Evolutionary conservation across 176 grass and related monocot species (phyloP), one percentile per base, ranked within the genome.

Genomic region (Lolium perenne): DNA sequence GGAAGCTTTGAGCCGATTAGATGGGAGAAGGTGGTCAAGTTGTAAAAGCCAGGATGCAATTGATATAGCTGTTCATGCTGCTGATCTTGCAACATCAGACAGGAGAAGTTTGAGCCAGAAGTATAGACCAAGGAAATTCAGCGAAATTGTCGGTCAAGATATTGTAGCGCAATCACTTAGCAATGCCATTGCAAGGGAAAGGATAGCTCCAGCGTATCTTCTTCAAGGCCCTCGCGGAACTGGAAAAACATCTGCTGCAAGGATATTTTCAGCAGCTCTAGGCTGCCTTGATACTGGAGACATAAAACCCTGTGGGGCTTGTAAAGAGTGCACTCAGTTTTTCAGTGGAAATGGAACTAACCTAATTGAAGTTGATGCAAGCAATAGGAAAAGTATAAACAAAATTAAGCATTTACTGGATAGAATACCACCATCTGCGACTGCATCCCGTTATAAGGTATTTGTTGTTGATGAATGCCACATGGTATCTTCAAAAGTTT

Each of bases 161-260:
- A 91, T 97, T 88, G 80, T 94, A 62, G 90, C 83, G 51, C 95
- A 95, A 51, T 95, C 95, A 38, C 92, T 97, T 88, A 87, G 38
- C 38, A 97, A 97, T 88, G 95, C 92, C 9, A 86, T 93, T 80
- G 70, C 78, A 73, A 93, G 80, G 79, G 91, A 92, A 54, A 97
- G 91, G 78, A 86, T 97, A 79, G 93, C 95, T 48, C 89, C 91
- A 60, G 91, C 95, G 58, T 97, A 97, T 89, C 86, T 97, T 81
- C 93, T 97, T 88, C 91, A 97, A 85, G 95, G 95, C 80, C 95
- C 92, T 61, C 92, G 92, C 80, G 95, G 95, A 71, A 97, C 95
- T 61, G 93, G 95, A 69, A 97, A 97, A 89, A 95, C 95, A 81
- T 90, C 91, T n/a, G 75, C 84, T 13, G 92, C 95, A 23, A 88